Conservation (phyloP, 768 basidiomycete species). For the Leucosporidium scottii region DNA sequence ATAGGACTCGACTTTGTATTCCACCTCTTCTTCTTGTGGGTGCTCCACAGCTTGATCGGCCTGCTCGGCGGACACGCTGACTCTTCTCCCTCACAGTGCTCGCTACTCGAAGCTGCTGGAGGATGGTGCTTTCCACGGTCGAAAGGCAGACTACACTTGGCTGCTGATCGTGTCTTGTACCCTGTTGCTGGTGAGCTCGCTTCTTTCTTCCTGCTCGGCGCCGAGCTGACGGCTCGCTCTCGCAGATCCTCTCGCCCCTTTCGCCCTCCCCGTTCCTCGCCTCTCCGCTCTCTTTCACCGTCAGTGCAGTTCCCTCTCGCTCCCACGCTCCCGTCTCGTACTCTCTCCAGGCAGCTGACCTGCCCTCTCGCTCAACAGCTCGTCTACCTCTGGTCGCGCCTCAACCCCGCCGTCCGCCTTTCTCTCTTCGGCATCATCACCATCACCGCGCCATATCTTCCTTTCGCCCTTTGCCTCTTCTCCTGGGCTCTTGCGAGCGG, state of each 20-base stretch:
- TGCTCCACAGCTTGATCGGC: constrained; percentile 11
- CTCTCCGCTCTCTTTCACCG: constrained; percentile 36
- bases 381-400: constrained; percentile 92
- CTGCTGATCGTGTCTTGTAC: constrained; percentile 72
- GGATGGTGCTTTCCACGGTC: constrained; percentile 88
- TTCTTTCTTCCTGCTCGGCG: constrained; percentile 6
- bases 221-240: neutral
- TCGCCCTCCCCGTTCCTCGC: constrained; percentile 57
- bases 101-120: constrained; percentile 93
- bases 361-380: constrained; percentile 46
- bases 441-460: constrained; percentile 91
- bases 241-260: constrained; percentile 34
- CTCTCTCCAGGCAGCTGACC: neutral
- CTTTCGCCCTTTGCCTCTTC: constrained; percentile 79
- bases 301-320: neutral
- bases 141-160: constrained; percentile 92
- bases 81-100: constrained; percentile 57
- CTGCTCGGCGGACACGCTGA: neutral
- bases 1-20: constrained; percentile 91
- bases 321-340: neutral
- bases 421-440: constrained; percentile 91
- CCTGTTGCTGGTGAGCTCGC: constrained; percentile 68
- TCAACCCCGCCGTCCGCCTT: constrained; percentile 91
- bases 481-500: constrained; percentile 45
- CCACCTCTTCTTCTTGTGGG: constrained; percentile 98